Percentiles rank a stretch among this genome's conserved stretches.
phyloP scores from a whole-genome alignment of 345 rosid species.

The Bruguiera sexangula region DNA sequence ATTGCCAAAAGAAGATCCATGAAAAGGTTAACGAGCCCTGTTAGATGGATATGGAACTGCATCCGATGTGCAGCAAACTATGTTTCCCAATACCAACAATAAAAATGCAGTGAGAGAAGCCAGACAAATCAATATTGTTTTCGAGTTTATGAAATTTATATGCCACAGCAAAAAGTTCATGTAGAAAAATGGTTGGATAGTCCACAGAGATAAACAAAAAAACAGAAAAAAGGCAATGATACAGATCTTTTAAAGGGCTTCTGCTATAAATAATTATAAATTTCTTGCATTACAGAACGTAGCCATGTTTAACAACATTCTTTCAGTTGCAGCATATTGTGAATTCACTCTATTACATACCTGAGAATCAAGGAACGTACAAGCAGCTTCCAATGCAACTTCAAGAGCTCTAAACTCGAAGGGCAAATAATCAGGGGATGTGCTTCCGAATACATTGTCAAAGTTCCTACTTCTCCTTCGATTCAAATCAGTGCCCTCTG shows the following conservation, averaged over 20 bases:
- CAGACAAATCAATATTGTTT: neutral
- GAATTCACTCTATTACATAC: conserved; percentile 40
- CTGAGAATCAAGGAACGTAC: conserved; percentile 98
- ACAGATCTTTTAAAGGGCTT: neutral
- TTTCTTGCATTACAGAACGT: neutral
- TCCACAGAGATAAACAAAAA: neutral
- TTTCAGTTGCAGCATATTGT: conserved; percentile 7
- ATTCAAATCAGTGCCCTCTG: conserved; percentile 51
- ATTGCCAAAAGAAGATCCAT: neutral
- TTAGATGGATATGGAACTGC: neutral
- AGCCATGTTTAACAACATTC: neutral
- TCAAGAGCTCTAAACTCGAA: conserved; percentile 97
- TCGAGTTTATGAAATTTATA: neutral
- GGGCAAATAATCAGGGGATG: conserved; percentile 94
- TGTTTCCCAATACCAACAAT: no score
- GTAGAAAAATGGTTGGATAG: neutral
- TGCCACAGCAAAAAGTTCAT: neutral
- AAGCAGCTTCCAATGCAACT: conserved; percentile 93
- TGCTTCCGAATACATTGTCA: conserved; percentile 57
- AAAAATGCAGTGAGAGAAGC: no score
- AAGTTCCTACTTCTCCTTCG: conserved; percentile 61
- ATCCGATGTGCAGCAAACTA: neutral
- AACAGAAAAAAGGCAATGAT: neutral
- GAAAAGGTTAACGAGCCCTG: neutral
- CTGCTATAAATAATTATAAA: neutral